Evolutionary conservation across 192 early-diverging fungal species (phyloP), one percentile per base, ranked within the genome.

Genomic region (Pilaira anomala): DNA sequence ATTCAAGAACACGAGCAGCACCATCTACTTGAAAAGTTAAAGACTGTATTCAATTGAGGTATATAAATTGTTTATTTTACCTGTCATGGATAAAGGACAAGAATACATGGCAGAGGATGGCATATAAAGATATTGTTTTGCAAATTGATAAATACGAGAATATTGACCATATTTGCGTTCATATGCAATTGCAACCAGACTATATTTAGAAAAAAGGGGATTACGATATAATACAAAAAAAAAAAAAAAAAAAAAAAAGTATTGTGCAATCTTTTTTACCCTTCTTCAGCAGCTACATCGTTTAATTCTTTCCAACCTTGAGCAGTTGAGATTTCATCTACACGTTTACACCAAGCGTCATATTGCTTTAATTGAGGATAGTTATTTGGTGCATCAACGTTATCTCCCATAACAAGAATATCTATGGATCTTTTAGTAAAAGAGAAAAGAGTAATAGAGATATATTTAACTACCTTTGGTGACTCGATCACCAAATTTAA

Each of bases 81-180:
- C 80, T 0, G 88, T 89, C 87, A 91, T 89, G n/a, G 86, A 80
- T 49, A 90, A 77, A n/a, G 88, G 88, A 55, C 88, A 90, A n/a
- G 64, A 60, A 52, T 76, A 80, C 24, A 86, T 63, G 4, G 85
- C 88, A 40, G 76, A 62, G 1, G 72, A 77, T 2, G 83, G 79
- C 8, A 61, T 46, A 63, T 74, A 86, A 49, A 88, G 66, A 63
- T 82, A 84, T n/a, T 80, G 48, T 62, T 91, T 91, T 21, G 85
- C 82, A 69, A 87, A 86, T 65, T 91, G 86, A 44, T 80, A 77
- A 12, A 87, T 61, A 19, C 86, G 76, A 19, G 77, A 77, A 51
- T 78, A 72, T 40, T 83, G 71, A 0, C 66, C 76, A 24, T 75
- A 72, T 36, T 80, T 66, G 25, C 81, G 72, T 46, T 88, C 84